Percentiles rank a stretch among this genome's conserved stretches.
These are phyloP conservation scores for Diaporthe sp. DNA, from an alignment of 2,329 filamentous ascomycete genomes.

Conservation along the genomic window DNA sequence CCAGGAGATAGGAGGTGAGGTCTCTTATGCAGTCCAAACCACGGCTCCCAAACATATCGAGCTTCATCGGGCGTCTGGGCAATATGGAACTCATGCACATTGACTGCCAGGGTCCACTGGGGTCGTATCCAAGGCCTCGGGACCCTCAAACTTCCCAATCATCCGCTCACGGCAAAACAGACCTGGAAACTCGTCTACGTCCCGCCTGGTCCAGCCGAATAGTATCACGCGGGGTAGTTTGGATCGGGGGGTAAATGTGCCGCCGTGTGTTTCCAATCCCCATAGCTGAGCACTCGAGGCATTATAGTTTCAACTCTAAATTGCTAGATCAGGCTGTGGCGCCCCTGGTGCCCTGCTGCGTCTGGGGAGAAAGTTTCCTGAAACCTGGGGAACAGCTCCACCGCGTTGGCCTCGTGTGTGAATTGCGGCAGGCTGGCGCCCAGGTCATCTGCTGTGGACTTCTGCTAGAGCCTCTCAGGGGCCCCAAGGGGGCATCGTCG, in stretches of 20 bases:
- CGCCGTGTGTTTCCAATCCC: constrained; percentile 28
- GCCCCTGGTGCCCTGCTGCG: neutral
- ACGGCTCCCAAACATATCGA: constrained; percentile 17
- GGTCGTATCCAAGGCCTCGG: constrained; percentile 7
- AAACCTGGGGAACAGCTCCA: constrained; percentile 29
- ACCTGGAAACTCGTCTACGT: neutral
- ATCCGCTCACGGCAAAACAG: constrained; percentile 11
- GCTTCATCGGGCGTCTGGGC: constrained; percentile 26
- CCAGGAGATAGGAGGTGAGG: constrained; percentile 2
- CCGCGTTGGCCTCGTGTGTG: neutral
- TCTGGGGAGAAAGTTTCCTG: constrained; percentile 31
- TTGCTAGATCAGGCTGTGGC: constrained; percentile 1
- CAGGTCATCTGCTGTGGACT: neutral
- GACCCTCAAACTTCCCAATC: constrained; percentile 5
- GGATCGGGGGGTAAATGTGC: constrained; percentile 26
- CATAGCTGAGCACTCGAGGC: constrained; percentile 1
- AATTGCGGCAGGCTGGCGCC: neutral
- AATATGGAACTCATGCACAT: constrained; percentile 22
- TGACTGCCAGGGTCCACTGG: constrained; percentile 19
- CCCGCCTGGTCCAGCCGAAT: neutral
- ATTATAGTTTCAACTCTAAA: constrained; percentile 30
- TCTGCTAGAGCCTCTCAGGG: neutral
- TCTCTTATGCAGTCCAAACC: neutral
- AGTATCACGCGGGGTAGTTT: constrained; percentile 26
- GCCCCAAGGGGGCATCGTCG: neutral